Conservation (phyloP, 305 asterid genomes). For the Fraxinus sp. region DNA sequence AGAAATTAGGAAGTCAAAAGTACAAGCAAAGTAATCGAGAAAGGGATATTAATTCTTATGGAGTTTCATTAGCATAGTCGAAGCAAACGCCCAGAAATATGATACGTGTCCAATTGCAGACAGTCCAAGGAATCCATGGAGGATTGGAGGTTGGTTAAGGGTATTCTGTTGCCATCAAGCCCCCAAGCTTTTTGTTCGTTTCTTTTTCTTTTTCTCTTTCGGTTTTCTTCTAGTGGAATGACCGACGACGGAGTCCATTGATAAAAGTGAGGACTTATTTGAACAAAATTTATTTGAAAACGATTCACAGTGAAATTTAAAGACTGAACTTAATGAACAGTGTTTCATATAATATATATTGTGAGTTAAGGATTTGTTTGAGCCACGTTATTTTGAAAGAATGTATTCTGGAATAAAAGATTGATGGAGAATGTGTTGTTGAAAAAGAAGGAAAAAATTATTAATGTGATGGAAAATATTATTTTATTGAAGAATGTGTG, state of each 20-base stretch:
- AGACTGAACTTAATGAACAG: background rate
- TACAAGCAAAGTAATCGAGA: background rate
- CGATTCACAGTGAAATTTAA: background rate
- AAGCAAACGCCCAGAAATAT: background rate
- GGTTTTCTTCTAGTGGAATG: background rate
- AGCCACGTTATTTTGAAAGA: too few species aligned
- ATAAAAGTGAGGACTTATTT: background rate
- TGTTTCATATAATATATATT: too few species aligned
- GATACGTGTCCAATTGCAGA: slow-evolving; percentile 3
- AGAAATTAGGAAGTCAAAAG: background rate
- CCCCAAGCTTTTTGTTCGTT: background rate
- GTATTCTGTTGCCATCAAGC: background rate
- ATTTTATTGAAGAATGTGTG: too few species aligned
- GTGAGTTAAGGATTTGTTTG: too few species aligned
- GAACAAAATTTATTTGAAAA: too few species aligned
- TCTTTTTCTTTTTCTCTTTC: background rate
- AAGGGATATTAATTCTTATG: background rate
- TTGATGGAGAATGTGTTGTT: too few species aligned
- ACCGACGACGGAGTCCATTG: background rate
- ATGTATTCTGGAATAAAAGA: too few species aligned
- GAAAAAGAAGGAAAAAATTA: too few species aligned
- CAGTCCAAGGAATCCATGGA: background rate
- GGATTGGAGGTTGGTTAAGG: background rate
- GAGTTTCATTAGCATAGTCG: background rate
- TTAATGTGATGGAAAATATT: too few species aligned